Base-by-base conservation (phyloP, 1,284 basidiomycete species). In the Apiotrichum montevideense region DNA sequence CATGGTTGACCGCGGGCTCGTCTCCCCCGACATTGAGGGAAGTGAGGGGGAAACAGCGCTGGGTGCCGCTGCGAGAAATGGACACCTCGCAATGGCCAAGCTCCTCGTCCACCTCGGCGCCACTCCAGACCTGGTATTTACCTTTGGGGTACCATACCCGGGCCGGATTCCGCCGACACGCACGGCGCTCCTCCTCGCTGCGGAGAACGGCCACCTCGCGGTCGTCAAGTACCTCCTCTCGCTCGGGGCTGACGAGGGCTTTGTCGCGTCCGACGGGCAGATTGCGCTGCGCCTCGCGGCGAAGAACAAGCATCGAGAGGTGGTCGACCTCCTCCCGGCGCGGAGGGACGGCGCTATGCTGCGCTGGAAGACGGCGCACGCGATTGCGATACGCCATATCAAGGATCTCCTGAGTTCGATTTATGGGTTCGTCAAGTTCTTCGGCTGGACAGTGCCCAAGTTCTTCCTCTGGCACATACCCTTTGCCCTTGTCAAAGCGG, bases 171-270 rank as follows among this genome's bases (percentile, higher is more conserved):
- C 21, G 21, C 45, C 13, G 32, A 50, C 47, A 15, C 56, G 59
- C 11, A 87, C 90, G 0, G 81, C 90, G 14, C 73, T 95, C 35
- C 90, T 94, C 68, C 79, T 93, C 0, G 90, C 90, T 1, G 84
- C 84, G 14, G 90, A 92, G 67, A 79, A 88, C 68, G 91, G 91
- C 0, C 80, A 84, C 62, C 55, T 79, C 4, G 77, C 78, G 0
- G 75, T 83, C 0, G 86, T 87, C 4, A 75, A 80, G 62, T 55
- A 84, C 1, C 74, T 94, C 32, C 69, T 93, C 15, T 66, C 75
- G 14, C 78, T 79, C 46, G 89, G 88, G 1, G 90, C 86, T 6
- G 82, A 90, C 66, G 59, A 61, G 35, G 33, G 11, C 0, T 11
- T 54, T 13, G 15, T 58, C 14, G 56, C 56, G 1, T 48, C 56